phyloP scores from a whole-genome alignment of 2,329 filamentous ascomycete genomes.

The Xylaria sp. region DNA sequence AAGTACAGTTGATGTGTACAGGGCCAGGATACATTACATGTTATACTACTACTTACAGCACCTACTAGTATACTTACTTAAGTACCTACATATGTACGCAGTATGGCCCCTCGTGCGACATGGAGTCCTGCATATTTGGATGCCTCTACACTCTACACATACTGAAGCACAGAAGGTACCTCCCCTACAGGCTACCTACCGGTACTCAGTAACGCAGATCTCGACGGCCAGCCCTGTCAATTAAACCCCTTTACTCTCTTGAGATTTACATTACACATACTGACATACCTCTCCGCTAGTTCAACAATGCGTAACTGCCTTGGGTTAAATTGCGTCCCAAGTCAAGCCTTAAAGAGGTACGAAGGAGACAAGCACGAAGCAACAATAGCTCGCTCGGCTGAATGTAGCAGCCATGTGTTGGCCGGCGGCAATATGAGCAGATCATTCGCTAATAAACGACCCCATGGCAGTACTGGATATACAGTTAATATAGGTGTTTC shows the following conservation, averaged over 20 bases:
- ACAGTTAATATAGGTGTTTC: neutral
- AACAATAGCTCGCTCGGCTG: slow-evolving; percentile 1
- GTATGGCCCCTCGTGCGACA: neutral
- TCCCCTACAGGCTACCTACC: neutral
- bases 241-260: neutral
- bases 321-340: neutral
- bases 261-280: neutral
- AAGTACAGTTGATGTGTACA: neutral
- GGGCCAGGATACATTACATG: neutral
- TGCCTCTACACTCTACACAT: no score
- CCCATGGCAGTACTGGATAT: neutral
- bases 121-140: neutral
- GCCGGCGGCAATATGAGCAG: neutral
- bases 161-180: no score
- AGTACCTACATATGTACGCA: no score
- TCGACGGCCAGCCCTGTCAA: slow-evolving; percentile 1
- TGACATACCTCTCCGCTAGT: neutral
- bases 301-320: neutral
- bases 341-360: neutral
- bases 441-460: neutral
- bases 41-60: no score
- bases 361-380: neutral
- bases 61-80: no score
- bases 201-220: neutral
- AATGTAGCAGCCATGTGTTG: neutral